phyloP scores from a whole-genome alignment of 768 basidiomycete species.

The Boletus subparvulus region DNA sequence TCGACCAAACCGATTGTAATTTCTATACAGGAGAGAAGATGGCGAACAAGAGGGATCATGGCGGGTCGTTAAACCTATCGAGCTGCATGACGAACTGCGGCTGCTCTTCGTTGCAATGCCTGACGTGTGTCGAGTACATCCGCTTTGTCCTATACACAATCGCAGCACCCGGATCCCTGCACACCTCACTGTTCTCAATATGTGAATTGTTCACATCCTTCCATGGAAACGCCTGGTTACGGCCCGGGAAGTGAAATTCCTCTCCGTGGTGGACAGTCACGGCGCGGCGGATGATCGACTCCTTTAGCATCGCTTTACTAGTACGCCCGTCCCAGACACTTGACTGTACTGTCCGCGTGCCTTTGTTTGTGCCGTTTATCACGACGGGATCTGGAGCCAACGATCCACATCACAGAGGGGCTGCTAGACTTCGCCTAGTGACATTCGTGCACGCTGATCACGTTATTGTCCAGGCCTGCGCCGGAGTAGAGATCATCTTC shows the following conservation, averaged over 20 bases:
- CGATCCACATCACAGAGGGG: constrained; percentile 6
- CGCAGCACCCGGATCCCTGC: neutral
- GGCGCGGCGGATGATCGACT: neutral
- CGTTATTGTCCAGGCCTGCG: too few species aligned
- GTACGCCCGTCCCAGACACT: neutral
- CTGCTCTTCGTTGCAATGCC: too few species aligned
- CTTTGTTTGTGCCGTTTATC: neutral
- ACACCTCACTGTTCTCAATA: neutral
- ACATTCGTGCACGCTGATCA: constrained; percentile 1
- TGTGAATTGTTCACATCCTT: constrained; percentile 4
- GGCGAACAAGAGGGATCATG: too few species aligned
- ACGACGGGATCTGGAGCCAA: neutral
- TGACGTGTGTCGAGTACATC: too few species aligned
- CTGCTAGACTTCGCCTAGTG: neutral
- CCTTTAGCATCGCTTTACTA: neutral
- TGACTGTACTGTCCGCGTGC: neutral
- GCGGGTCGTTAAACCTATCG: too few species aligned
- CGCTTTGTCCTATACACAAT: neutral
- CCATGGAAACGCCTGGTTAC: neutral
- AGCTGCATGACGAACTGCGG: too few species aligned
- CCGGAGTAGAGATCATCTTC: neutral
- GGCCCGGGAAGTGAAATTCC: neutral
- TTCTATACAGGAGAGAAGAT: too few species aligned
- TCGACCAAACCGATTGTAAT: too few species aligned
- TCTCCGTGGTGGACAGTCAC: constrained; percentile 2